Evolutionary conservation across 192 early-diverging fungal genomes (phyloP), one percentile per base, ranked within the genome.

Genomic region (Phlyctochytrium planicorne): DNA sequence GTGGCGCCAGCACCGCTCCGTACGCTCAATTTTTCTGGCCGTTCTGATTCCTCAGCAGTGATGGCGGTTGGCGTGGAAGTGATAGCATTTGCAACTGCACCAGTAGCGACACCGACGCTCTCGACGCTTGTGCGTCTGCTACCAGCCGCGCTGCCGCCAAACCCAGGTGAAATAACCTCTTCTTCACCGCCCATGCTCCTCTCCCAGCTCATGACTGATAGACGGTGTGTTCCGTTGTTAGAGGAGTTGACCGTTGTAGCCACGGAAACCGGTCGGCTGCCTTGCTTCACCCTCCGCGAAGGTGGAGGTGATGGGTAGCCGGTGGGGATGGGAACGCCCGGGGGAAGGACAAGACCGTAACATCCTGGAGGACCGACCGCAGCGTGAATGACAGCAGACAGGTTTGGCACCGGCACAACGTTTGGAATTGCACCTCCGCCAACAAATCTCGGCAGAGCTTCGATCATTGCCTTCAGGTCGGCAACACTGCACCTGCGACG

Each of bases 391-490:
- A 57, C 27, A 29, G 16, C 20, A 4, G 55, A 4, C 4, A 57
- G 55, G 55, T 57, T 57, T 25, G 55, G 55, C 12, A 29, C 27
- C 10, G 55, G 16, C 55, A 27, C 20, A 24, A 20, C 4, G 25
- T 6, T 4, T 20, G 25, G 55, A 12, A 27, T 6, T 27, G 27
- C 69, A 29, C 53, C 34, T n/a, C 63, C 69, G 30, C 69, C 69
- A 29, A 65, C 53, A 47, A 71, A 71, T 12, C 55, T 57, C 3
- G 69, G 69, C 69, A 71, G 63, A 16, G 52, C 60, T 27, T 65
- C 69, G 30, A 71, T 57, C 40, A 71, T 31, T 16, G 60, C 53
- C 59, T 71, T 71, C 34, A 71, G 36, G 55, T 71, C 69, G 24
- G 63, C 52, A 16, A 76, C 66, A 1, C 40, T 53, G 40, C 63